These are phyloP conservation scores for Meyerozyma sp. DNA, from an alignment of 1,139 yeast species.

Conservation along the genomic window DNA sequence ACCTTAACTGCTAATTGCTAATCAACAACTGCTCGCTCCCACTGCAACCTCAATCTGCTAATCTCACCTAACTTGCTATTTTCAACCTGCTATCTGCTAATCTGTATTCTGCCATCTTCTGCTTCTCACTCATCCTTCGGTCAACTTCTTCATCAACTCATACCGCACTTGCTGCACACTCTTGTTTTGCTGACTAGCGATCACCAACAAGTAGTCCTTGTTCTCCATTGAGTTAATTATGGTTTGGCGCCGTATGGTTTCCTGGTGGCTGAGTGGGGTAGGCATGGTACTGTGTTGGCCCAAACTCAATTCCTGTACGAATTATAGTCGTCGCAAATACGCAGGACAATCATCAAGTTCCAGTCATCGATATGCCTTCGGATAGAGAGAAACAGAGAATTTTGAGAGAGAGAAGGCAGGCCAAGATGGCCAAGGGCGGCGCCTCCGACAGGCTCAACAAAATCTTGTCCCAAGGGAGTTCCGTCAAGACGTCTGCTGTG, in stretches of 20 bases:
- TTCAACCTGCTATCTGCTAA: too few species aligned
- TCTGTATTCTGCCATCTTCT: not conserved
- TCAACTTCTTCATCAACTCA: constrained; percentile 23
- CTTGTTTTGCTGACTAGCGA: constrained; percentile 41
- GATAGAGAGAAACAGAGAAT: constrained; percentile 55
- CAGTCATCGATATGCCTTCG: constrained; percentile 30
- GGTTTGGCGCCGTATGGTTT: constrained; percentile 33
- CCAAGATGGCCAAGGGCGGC: constrained; percentile 57
- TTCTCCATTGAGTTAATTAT: constrained; percentile 41
- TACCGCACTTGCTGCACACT: constrained; percentile 40
- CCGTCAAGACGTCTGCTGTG: constrained; percentile 27
- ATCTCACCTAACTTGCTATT: too few species aligned
- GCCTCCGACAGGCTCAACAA: constrained; percentile 52
- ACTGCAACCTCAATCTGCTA: too few species aligned
- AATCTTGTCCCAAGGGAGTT: constrained; percentile 37
- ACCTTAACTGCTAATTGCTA: not conserved
- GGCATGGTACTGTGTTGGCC: not conserved
- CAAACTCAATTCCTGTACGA: not conserved
- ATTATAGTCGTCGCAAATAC: not conserved
- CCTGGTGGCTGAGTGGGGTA: constrained; percentile 25
- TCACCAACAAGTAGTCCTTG: constrained; percentile 36
- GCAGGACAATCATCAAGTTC: not conserved
- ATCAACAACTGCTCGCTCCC: not conserved
- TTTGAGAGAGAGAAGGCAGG: constrained; percentile 65
- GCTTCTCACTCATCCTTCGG: not conserved